Conservation (phyloP, 1,139 yeast species). For the Hansenula sp. region DNA sequence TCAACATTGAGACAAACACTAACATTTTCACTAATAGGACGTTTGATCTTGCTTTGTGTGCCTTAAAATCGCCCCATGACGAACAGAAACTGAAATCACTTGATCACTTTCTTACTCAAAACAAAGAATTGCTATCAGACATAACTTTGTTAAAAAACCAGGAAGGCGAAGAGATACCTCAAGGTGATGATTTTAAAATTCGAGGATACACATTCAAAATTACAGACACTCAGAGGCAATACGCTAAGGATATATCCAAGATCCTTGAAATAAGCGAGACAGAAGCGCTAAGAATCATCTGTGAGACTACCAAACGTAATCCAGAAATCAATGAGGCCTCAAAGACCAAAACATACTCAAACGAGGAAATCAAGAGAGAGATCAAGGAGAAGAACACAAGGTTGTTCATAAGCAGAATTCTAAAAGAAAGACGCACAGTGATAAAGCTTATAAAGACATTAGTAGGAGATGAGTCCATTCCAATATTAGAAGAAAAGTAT, state of each 20-base stretch:
- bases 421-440: conserved; percentile 41
- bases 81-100: conserved; percentile 32
- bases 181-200: conserved; percentile 10
- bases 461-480: conserved; percentile 13
- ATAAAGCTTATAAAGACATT: conserved; percentile 14
- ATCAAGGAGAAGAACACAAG: conserved; percentile 24
- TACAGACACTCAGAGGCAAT: conserved; percentile 7
- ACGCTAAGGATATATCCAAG: conserved; percentile 30
- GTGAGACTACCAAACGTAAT: conserved; percentile 35
- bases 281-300: conserved; percentile 45
- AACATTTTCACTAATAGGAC: conserved; percentile 16
- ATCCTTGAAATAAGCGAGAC: conserved; percentile 32
- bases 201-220: conserved; percentile 13
- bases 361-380: conserved; percentile 3
- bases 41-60: conserved; percentile 20
- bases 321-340: conserved; percentile 38
- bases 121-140: conserved; percentile 29
- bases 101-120: conserved; percentile 41
- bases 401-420: conserved; percentile 30
- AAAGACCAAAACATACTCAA: neutral
- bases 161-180: conserved; percentile 6
- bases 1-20: conserved; percentile 1
- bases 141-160: conserved; percentile 33
- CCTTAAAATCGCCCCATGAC: conserved; percentile 12
- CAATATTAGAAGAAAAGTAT: conserved; percentile 16